These are phyloP conservation scores for Pseudocohnilembus persalinus DNA, from an alignment of 169 alveolate species.

Conservation along the genomic window DNA sequence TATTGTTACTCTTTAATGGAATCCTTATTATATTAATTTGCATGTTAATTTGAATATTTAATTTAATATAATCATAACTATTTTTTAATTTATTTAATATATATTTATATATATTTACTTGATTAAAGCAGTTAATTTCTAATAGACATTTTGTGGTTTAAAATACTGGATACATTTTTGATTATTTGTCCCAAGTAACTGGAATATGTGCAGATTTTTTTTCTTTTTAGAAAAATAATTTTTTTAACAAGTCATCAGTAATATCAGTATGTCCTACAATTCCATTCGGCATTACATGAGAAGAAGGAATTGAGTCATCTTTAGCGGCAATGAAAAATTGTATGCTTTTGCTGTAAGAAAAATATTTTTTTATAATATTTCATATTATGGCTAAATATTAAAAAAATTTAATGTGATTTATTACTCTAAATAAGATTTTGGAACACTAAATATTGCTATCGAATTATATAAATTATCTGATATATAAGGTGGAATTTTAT, in stretches of 20 bases:
- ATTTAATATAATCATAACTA: neutral
- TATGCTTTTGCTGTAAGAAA: slow-evolving; percentile 41
- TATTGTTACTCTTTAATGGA: too few relatives aligned
- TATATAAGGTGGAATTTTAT: slow-evolving; percentile 80
- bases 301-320: slow-evolving; percentile 74
- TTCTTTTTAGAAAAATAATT: slow-evolving; percentile 57
- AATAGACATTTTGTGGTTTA: slow-evolving; percentile 42
- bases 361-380: too few relatives aligned
- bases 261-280: slow-evolving; percentile 81
- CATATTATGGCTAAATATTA: too few relatives aligned
- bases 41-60: too few relatives aligned
- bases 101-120: slow-evolving; percentile 31
- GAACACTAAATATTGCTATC: slow-evolving; percentile 72
- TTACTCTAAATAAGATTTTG: slow-evolving; percentile 69
- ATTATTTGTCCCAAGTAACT: slow-evolving; percentile 40
- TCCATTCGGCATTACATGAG: slow-evolving; percentile 85
- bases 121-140: slow-evolving; percentile 61
- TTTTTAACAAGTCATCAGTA: slow-evolving; percentile 70
- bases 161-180: slow-evolving; percentile 41
- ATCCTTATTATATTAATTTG: too few relatives aligned
- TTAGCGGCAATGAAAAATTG: slow-evolving; percentile 70
- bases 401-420: neutral
- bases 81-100: too few relatives aligned
- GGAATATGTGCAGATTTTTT: slow-evolving; percentile 29
- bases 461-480: slow-evolving; percentile 77